Conservation (phyloP, 2,329 filamentous ascomycete species). For the Bipolaris oryzae region DNA sequence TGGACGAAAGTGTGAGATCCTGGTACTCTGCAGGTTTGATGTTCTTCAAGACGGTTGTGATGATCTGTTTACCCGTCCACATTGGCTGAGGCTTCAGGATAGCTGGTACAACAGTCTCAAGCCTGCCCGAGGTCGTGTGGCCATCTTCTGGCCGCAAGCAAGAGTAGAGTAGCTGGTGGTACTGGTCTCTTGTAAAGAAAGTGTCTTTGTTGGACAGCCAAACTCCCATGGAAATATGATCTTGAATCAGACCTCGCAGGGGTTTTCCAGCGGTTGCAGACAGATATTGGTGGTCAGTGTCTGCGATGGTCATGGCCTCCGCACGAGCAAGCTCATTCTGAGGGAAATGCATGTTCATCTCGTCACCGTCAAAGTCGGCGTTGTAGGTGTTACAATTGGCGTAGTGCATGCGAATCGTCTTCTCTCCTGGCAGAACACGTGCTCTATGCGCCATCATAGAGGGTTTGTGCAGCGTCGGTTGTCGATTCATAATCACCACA, state of each 20-base stretch:
- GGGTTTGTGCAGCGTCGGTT: conserved; percentile 96
- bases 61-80: conserved; percentile 97
- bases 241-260: conserved; percentile 93
- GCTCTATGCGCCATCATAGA: conserved; percentile 99
- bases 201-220: conserved; percentile 89
- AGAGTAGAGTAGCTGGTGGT: conserved; percentile 91
- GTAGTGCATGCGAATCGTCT: conserved; percentile 99
- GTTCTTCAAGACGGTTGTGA: conserved; percentile 91
- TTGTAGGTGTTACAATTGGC: conserved; percentile 99
- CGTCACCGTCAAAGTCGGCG: conserved; percentile 97
- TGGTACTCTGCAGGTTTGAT: conserved; percentile 79
- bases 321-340: conserved; percentile 94
- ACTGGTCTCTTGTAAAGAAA: conserved; percentile 85
- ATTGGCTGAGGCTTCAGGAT: conserved; percentile 78
- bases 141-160: conserved; percentile 88
- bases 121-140: conserved; percentile 81
- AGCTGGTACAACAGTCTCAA: conserved; percentile 80
- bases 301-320: conserved; percentile 90
- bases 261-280: conserved; percentile 93
- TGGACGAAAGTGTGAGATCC: conserved; percentile 78
- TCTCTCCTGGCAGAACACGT: conserved; percentile 88
- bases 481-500: conserved; percentile 97
- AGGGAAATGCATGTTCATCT: conserved; percentile 99
- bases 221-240: conserved; percentile 95
- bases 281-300: conserved; percentile 96